Evolutionary conservation across 108 stramenopile species (phyloP).

Genomic region (Chaetoceros tenuissimus): DNA sequence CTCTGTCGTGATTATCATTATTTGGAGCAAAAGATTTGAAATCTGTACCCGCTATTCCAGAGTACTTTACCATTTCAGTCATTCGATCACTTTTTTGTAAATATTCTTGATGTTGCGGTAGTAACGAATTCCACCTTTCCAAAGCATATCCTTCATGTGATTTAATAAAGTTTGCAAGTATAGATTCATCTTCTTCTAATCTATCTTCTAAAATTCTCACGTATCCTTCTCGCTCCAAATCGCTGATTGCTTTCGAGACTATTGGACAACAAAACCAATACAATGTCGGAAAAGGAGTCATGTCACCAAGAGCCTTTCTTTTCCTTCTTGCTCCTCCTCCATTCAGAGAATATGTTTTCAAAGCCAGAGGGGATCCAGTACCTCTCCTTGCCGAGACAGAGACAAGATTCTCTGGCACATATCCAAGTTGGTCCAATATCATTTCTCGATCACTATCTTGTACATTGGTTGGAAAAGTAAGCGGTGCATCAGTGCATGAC

Average conservation of each 20-base stretch:
- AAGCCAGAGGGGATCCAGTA: constrained; percentile 40
- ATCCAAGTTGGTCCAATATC: constrained; percentile 46
- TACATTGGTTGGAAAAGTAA: background rate
- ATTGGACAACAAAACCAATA: constrained; percentile 61
- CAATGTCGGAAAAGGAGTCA: constrained; percentile 63
- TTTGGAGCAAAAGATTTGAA: constrained; percentile 12
- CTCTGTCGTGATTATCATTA: background rate
- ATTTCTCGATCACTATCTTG: constrained; percentile 12
- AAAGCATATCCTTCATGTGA: constrained; percentile 52
- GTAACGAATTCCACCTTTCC: constrained; percentile 45
- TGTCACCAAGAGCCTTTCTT: constrained; percentile 14
- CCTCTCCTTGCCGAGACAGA: constrained; percentile 34
- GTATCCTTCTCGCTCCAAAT: constrained; percentile 53
- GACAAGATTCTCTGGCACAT: constrained; percentile 56
- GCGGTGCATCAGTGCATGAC: too few species aligned
- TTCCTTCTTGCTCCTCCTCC: constrained; percentile 26
- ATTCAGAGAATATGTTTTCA: constrained; percentile 54
- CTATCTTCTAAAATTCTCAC: constrained; percentile 33
- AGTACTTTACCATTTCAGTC: constrained; percentile 46
- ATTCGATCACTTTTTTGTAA: constrained; percentile 25
- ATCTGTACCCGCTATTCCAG: constrained; percentile 66
- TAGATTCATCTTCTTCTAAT: constrained; percentile 15
- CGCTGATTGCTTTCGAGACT: constrained; percentile 46
- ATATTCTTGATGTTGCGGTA: constrained; percentile 32
- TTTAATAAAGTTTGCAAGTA: constrained; percentile 15